These are phyloP conservation scores for Pseudocohnilembus persalinus DNA, from an alignment of 169 alveolate genomes.

Conservation along the genomic window DNA sequence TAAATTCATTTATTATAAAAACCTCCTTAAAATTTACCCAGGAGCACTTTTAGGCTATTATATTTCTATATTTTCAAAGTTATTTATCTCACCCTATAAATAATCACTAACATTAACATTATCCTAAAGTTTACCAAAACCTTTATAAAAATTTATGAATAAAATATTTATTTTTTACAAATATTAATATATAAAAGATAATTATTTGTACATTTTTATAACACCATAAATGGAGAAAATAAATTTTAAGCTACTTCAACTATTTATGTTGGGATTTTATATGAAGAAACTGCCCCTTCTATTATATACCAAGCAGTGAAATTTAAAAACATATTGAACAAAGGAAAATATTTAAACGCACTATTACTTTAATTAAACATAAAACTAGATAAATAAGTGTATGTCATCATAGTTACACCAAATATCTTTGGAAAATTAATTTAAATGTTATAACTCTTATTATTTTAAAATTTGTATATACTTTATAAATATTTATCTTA, in stretches of 20 bases:
- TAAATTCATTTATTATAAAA: too few relatives aligned
- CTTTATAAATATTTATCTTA: too few relatives aligned
- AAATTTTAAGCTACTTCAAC: neutral
- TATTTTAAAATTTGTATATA: too few relatives aligned
- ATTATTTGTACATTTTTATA: slow-evolving; percentile 7
- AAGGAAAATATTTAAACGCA: slow-evolving; percentile 17
- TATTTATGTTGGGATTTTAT: neutral
- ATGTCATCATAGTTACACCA: slow-evolving; percentile 13
- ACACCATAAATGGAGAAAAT: neutral
- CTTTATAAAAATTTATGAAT: neutral
- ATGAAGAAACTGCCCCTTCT: neutral
- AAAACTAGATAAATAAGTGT: slow-evolving; percentile 11
- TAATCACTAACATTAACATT: neutral
- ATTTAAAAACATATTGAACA: slow-evolving; percentile 1
- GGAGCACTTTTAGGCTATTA: too few relatives aligned
- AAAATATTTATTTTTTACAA: too few relatives aligned
- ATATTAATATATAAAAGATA: too few relatives aligned
- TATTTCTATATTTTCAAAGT: too few relatives aligned
- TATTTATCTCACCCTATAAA: too few relatives aligned
- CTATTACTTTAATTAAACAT: slow-evolving; percentile 5
- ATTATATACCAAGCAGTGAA: neutral
- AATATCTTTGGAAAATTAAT: neutral
- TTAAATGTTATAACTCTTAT: neutral
- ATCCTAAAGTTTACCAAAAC: neutral
- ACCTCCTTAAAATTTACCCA: too few relatives aligned